A percentile compares a stretch with the other conserved stretches of the same genome.
phyloP scores from a whole-genome alignment of 768 basidiomycete species.

The Hypholoma fasciculare region DNA sequence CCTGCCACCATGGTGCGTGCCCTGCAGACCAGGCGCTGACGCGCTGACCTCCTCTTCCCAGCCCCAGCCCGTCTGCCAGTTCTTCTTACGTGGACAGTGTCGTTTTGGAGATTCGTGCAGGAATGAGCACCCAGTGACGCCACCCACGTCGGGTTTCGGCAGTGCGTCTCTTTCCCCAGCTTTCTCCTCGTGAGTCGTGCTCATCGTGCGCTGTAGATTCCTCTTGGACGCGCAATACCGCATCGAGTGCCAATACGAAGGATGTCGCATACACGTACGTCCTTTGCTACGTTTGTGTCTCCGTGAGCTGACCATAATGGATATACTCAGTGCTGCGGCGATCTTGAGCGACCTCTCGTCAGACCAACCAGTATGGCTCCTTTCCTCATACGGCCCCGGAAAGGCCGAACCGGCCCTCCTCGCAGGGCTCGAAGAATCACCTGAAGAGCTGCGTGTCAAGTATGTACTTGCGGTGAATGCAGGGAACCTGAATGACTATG shows the following conservation, averaged over 20 bases:
- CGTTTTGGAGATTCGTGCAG: conserved; percentile 65
- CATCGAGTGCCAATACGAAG: neutral
- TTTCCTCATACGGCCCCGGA: conserved; percentile 76
- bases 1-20: no score
- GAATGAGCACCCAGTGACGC: conserved; percentile 59
- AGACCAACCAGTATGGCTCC: conserved; percentile 79
- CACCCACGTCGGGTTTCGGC: conserved; percentile 41
- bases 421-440: conserved; percentile 64
- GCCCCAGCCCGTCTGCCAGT: conserved; percentile 62
- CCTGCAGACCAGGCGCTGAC: no score
- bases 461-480: conserved; percentile 55
- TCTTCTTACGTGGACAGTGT: conserved; percentile 63
- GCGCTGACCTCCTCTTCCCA: conserved; percentile 17
- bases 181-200: neutral
- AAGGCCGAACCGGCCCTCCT: conserved; percentile 61
- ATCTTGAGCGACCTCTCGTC: conserved; percentile 51
- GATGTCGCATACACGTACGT: conserved; percentile 9
- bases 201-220: conserved; percentile 29
- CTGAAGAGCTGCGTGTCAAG: conserved; percentile 76
- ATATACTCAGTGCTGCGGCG: no score
- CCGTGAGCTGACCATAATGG: no score
- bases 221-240: conserved; percentile 30
- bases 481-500: conserved; percentile 67
- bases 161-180: conserved; percentile 39
- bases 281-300: neutral